Evolutionary conservation across 2,329 filamentous ascomycete genomes (phyloP), one percentile per base, ranked within the genome.

Genomic region (Neopestalotiopsis clavispora): DNA sequence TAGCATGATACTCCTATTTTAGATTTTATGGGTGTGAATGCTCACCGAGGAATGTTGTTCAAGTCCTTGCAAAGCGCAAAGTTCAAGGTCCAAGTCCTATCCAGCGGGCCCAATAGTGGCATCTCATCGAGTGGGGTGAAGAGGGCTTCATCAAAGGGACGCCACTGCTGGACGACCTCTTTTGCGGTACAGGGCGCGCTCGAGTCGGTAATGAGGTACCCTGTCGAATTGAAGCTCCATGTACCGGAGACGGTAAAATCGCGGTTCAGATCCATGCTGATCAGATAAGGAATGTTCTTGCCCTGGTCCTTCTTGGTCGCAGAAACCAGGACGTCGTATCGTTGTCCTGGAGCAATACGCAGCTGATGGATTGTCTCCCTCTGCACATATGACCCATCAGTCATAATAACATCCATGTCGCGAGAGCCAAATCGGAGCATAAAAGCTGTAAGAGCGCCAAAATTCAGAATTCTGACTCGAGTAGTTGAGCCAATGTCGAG

Each of bases 81-180:
- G 75, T 83, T 80, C 4, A 93, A 83, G 23, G 83, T 82, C 71
- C 92, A 84, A 17, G 85, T 84, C 74, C 86, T 83, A 75, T 87
- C 83, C 1, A 90, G 86, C 0, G 86, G 78, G 9, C 83, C 82
- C n/a, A 84, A 83, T 1, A 88, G 80, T 1, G 81, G 76, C 68
- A 84, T 77, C 5, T 83, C 81, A 72, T 92, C 87, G 58, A 85
- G 79, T 0, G 91, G 88, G 20, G 86, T 80, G 10, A 93, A 85
- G 1, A 79, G 80, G 40, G 87, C 84, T 72, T 94, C 91, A 74
- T 94, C 90, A 68, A 87, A 86, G 1, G 90, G 89, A 56, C 86
- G 69, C 73, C 79, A 84, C 20, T 72, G 69, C 17, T 76, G 61
- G 20, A 84, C 78, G 4, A 77, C 74, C 4, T 81, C 75, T 4